Conservation (phyloP, 768 basidiomycete genomes). For the Hericium coralloides region DNA sequence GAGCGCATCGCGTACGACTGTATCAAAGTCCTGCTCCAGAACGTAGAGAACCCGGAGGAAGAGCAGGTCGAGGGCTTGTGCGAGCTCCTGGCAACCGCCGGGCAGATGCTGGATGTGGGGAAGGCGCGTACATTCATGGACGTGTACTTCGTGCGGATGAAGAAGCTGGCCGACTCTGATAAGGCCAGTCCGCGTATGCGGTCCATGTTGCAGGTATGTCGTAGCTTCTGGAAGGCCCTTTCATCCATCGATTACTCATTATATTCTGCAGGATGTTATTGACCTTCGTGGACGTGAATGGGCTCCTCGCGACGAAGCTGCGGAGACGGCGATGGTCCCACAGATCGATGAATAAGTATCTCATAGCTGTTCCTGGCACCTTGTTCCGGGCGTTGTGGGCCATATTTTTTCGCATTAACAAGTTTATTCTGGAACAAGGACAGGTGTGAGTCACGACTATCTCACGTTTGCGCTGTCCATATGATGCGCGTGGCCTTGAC, state of each 20-base stretch:
- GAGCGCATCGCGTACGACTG: neutral
- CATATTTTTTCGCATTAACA: too few species aligned
- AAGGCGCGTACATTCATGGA: conserved; percentile 76
- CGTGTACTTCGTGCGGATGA: too few species aligned
- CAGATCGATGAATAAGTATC: conserved; percentile 75
- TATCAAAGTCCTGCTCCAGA: conserved; percentile 39
- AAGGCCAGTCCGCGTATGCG: conserved; percentile 80
- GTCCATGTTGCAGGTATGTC: conserved; percentile 88
- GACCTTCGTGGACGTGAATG: conserved; percentile 83
- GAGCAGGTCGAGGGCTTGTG: conserved; percentile 43
- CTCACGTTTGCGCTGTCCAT: too few species aligned
- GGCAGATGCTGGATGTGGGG: conserved; percentile 24
- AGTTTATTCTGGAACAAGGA: too few species aligned
- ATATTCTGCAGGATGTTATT: conserved; percentile 79
- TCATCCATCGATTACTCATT: neutral
- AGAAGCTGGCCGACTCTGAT: conserved; percentile 59
- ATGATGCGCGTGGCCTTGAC: too few species aligned
- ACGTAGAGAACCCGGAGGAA: conserved; percentile 91
- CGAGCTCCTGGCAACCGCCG: neutral
- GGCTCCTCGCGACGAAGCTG: conserved; percentile 57
- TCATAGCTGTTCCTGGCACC: too few species aligned
- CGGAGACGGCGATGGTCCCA: conserved; percentile 79
- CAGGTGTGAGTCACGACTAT: too few species aligned
- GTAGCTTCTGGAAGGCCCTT: neutral
- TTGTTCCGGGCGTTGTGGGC: too few species aligned